phyloP scores from a whole-genome alignment of 2,329 filamentous ascomycete species.

The Paraconiothyrium sp. region DNA sequence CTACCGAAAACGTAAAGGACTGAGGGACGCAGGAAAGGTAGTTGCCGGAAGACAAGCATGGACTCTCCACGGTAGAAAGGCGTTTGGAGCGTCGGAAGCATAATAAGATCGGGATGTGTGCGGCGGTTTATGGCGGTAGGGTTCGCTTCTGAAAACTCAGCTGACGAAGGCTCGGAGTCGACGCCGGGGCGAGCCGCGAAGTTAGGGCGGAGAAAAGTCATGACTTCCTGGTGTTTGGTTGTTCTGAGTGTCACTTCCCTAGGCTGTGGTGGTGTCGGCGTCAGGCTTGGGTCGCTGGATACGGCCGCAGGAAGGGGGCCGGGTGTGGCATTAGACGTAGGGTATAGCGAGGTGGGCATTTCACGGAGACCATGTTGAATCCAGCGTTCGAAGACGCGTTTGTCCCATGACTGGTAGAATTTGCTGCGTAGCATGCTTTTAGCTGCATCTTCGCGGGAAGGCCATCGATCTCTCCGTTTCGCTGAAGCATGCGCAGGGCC shows the following conservation, averaged over 20 bases:
- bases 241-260: slow-evolving; percentile 77
- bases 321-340: slow-evolving; percentile 41
- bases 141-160: slow-evolving; percentile 38
- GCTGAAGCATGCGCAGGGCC: slow-evolving; percentile 70
- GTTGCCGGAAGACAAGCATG: slow-evolving; percentile 62
- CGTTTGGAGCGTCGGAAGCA: slow-evolving; percentile 46
- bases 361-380: slow-evolving; percentile 78
- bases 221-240: slow-evolving; percentile 87
- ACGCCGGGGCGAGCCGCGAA: slow-evolving; percentile 55
- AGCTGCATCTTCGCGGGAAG: slow-evolving; percentile 74
- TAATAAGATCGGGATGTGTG: slow-evolving; percentile 56
- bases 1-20: slow-evolving; percentile 76
- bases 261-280: slow-evolving; percentile 33
- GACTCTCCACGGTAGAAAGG: slow-evolving; percentile 76
- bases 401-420: slow-evolving; percentile 87
- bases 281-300: slow-evolving; percentile 33
- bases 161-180: slow-evolving; percentile 56
- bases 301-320: slow-evolving; percentile 26
- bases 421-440: slow-evolving; percentile 72
- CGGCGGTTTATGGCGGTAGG: slow-evolving; percentile 44
- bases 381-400: slow-evolving; percentile 79
- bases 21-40: slow-evolving; percentile 70
- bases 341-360: slow-evolving; percentile 70
- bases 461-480: slow-evolving; percentile 82
- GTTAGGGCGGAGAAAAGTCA: slow-evolving; percentile 75